phyloP scores from a whole-genome alignment of 805 yeast species.

The Nakazawaea anatomiae region DNA sequence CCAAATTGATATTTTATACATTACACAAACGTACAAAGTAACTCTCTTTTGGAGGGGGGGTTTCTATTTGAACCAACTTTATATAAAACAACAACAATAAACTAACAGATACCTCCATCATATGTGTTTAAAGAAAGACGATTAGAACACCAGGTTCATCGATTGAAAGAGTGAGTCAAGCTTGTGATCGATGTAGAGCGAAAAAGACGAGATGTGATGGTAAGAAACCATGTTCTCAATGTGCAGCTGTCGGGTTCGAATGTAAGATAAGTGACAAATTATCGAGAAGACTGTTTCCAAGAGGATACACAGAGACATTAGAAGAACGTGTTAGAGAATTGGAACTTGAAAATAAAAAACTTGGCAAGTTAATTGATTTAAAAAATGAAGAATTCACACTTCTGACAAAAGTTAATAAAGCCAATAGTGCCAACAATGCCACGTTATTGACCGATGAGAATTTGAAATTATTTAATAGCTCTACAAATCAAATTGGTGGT shows the following conservation, averaged over 20 bases:
- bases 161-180: slow-evolving; percentile 75
- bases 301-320: slow-evolving; percentile 86
- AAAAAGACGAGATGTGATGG: slow-evolving; percentile 81
- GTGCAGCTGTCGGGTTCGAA: slow-evolving; percentile 79
- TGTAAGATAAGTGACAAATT: slow-evolving; percentile 85
- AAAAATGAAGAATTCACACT: slow-evolving; percentile 56
- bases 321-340: slow-evolving; percentile 86
- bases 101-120: not conserved
- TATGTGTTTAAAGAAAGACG: slow-evolving; percentile 30
- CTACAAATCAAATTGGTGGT: slow-evolving; percentile 10
- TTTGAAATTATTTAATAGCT: slow-evolving; percentile 19
- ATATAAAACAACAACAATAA: no score
- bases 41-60: no score
- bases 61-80: no score
- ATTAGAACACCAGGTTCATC: slow-evolving; percentile 66
- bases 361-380: slow-evolving; percentile 56
- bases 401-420: slow-evolving; percentile 4
- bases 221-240: slow-evolving; percentile 70
- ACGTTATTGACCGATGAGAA: slow-evolving; percentile 21
- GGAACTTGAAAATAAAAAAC: slow-evolving; percentile 71
- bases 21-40: no score
- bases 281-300: slow-evolving; percentile 81
- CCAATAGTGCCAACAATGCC: not conserved
- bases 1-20: no score
- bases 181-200: slow-evolving; percentile 84